phyloP scores from a whole-genome alignment of 2,329 filamentous ascomycete genomes.

The Colletotrichum brevisporum region DNA sequence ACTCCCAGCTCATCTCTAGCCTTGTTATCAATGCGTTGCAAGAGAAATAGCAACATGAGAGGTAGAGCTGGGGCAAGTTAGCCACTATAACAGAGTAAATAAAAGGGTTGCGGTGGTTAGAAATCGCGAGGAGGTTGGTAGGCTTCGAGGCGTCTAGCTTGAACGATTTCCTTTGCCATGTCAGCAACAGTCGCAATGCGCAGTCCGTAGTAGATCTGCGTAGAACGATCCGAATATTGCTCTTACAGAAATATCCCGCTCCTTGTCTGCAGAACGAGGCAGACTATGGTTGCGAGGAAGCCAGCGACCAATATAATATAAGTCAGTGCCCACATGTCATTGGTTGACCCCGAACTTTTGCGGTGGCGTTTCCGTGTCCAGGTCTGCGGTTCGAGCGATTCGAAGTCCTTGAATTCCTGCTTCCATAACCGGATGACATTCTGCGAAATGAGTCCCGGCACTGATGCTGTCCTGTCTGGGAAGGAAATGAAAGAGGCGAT shows the following conservation, averaged over 20 bases:
- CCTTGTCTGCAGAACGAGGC: neutral
- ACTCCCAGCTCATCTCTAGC: neutral
- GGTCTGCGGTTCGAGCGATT: neutral
- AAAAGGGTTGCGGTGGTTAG: neutral
- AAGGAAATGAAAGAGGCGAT: constrained; percentile 7
- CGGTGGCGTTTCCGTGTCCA: neutral
- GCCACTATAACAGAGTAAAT: neutral
- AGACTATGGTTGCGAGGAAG: neutral
- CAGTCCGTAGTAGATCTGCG: no score
- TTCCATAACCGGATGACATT: neutral
- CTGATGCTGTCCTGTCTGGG: neutral
- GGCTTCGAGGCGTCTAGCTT: neutral
- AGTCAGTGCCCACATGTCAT: neutral
- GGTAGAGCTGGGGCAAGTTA: neutral
- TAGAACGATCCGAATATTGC: neutral
- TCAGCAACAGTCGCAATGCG: neutral
- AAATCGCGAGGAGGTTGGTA: neutral
- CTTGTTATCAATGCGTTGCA: neutral
- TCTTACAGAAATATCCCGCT: neutral
- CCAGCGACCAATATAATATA: neutral
- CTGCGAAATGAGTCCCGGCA: neutral
- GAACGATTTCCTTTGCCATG: neutral
- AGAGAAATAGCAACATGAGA: constrained; percentile 3
- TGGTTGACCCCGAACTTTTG: neutral
- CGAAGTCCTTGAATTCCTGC: no score